A percentile compares a stretch with the other conserved stretches of the same genome.
Conservation (phyloP, 176 grass and related monocot species). For the Otatea glauca region DNA sequence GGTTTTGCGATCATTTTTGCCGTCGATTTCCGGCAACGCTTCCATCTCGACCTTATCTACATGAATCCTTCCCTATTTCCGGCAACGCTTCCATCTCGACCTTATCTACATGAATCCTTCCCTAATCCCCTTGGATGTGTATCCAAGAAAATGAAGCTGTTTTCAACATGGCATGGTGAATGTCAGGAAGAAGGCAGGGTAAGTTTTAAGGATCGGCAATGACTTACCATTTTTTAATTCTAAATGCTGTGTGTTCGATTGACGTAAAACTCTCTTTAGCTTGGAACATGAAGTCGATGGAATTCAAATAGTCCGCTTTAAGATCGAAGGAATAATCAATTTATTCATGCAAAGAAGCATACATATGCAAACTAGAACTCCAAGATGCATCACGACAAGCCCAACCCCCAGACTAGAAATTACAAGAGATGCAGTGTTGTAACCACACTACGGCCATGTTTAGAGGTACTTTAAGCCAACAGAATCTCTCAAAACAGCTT, state of each 20-base stretch:
- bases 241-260: background rate
- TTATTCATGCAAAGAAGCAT: constrained; percentile 1
- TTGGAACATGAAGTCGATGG: background rate
- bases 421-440: background rate
- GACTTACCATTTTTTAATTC: background rate
- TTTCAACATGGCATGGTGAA: background rate
- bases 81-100: background rate
- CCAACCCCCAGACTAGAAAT: background rate
- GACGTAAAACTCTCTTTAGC: background rate
- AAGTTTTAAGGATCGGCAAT: background rate
- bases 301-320: background rate
- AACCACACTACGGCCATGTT: background rate
- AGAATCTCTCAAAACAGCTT: too few species aligned
- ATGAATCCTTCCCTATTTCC: background rate
- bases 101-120: background rate
- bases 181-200: background rate
- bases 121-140: too few species aligned
- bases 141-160: background rate
- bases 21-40: background rate
- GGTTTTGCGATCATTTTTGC: background rate
- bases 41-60: background rate
- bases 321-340: background rate
- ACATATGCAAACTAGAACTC: background rate
- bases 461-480: too few species aligned
- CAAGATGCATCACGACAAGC: background rate